phyloP scores from a whole-genome alignment of 2,329 filamentous ascomycete genomes.

The Fusarium bulbicola region DNA sequence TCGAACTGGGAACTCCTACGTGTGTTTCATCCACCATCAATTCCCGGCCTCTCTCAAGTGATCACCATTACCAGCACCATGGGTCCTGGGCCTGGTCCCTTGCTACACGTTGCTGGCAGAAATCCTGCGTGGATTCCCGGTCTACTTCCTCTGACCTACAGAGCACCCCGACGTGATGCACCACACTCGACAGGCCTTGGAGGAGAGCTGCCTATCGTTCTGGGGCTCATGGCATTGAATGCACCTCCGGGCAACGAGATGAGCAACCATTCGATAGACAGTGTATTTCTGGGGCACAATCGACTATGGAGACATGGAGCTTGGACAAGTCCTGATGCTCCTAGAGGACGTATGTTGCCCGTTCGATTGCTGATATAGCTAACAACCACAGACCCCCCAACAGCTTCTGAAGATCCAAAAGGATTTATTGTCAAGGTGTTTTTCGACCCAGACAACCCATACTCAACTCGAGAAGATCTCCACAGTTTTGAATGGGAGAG shows the following conservation, averaged over 20 bases:
- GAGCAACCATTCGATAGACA: slow-evolving; percentile 10
- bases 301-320: slow-evolving; percentile 38
- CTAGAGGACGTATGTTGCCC: slow-evolving; percentile 42
- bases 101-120: slow-evolving; percentile 46
- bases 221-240: slow-evolving; percentile 53
- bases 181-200: slow-evolving; percentile 46
- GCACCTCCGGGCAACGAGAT: background rate
- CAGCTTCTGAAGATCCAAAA: slow-evolving; percentile 38
- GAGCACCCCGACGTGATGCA: slow-evolving; percentile 5
- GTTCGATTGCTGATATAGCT: background rate
- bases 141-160: slow-evolving; percentile 48
- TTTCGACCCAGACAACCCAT: slow-evolving; percentile 43
- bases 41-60: slow-evolving; percentile 44
- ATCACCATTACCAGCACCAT: slow-evolving; percentile 32
- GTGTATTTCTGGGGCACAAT: slow-evolving; percentile 40
- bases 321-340: slow-evolving; percentile 38
- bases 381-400: slow-evolving; percentile 36
- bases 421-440: slow-evolving; percentile 50
- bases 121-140: slow-evolving; percentile 51
- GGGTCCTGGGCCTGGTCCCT: slow-evolving; percentile 6
- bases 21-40: slow-evolving; percentile 36
- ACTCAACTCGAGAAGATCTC: slow-evolving; percentile 41
- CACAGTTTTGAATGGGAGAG: slow-evolving; percentile 40
- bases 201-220: slow-evolving; percentile 50
- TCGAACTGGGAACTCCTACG: slow-evolving; percentile 44